A percentile compares a stretch with the other conserved stretches of the same genome.
phyloP scores from a whole-genome alignment of 148 eudicot species.

The Vaccinium corymbosum region DNA sequence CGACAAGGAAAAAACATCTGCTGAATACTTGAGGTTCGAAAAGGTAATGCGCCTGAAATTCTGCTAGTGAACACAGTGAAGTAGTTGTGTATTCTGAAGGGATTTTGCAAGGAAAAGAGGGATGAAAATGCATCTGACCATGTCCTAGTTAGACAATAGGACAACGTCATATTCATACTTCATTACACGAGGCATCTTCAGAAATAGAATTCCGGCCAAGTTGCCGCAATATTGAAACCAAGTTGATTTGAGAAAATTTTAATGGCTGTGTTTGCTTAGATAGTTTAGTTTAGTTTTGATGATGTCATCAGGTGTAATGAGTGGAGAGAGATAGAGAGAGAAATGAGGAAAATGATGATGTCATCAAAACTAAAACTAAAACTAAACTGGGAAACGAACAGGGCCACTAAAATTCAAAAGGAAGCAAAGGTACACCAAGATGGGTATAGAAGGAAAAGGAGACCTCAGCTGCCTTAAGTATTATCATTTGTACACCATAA shows the following conservation, averaged over 20 bases:
- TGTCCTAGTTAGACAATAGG: background rate
- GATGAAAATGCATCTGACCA: background rate
- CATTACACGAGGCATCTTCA: background rate
- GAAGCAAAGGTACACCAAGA: slow-evolving; percentile 12
- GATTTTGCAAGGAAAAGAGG: background rate
- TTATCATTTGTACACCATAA: slow-evolving; percentile 87
- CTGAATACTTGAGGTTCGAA: background rate
- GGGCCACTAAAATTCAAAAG: background rate
- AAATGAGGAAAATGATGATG: too few relatives aligned
- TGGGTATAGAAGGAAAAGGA: slow-evolving; percentile 30
- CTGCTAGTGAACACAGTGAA: background rate
- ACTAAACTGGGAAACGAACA: too few relatives aligned
- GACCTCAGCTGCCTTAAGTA: slow-evolving; percentile 95
- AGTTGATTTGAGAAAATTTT: background rate
- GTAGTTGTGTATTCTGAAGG: background rate
- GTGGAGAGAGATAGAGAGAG: too few relatives aligned
- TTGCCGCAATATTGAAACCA: background rate
- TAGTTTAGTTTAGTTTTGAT: too few relatives aligned
- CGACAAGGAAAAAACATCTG: background rate
- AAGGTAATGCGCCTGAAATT: background rate
- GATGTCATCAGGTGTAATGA: too few relatives aligned
- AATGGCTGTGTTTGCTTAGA: too few relatives aligned
- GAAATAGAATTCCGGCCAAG: background rate
- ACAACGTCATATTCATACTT: background rate
- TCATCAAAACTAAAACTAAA: too few relatives aligned